Evolutionary conservation across 129 eudicot species (phyloP), one percentile per base, ranked within the genome.

Genomic region (Chrysanthemum makinoi): DNA sequence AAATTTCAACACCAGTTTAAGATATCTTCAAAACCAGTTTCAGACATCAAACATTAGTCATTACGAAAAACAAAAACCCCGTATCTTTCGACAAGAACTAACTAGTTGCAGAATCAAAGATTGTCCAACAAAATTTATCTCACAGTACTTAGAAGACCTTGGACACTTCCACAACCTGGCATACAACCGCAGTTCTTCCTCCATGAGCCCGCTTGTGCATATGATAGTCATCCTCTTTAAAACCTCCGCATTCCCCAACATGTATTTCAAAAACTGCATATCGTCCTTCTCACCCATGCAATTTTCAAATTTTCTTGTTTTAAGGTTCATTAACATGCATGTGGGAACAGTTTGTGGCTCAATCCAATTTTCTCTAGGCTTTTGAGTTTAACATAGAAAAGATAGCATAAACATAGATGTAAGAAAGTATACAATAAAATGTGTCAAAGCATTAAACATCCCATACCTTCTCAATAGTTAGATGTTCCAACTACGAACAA

Each of bases 161-260:
- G 67, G 73, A 66, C 56, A 14, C 59, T 56, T 66, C 52, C 56
- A 61, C 79, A 66, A 46, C 30, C 19, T 10, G 66, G 73, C 59
- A 26, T 35, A 2, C 49, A 75, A 65, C 58, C 17, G 49, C 66
- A 4, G 19, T 53, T 73, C 71, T 26, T 64, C 54, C 24, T 19
- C 24, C 11, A 9, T 2, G 48, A 1, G 3, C 17, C 44, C 16
- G 50, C 4, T n/a, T 35, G 10, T 49, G 19, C 50, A 24, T 1
- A 13, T 20, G 19, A 55, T 46, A 0, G 67, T 65, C 24, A 75
- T 10, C 2, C 15, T 75, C 51, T 56, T 56, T 55, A 66, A 66
- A 66, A 22, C 60, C 59, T 75, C 66, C 5, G 68, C 79, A 56
- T 66, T 66, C 18, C 43, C 39, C 79, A 44, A 17, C 73, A 75